Percentiles rank a stretch among this genome's conserved stretches.
Evolutionary conservation across 2,329 filamentous ascomycete genomes (phyloP).

Genomic region (Aspergillus bombycis): DNA sequence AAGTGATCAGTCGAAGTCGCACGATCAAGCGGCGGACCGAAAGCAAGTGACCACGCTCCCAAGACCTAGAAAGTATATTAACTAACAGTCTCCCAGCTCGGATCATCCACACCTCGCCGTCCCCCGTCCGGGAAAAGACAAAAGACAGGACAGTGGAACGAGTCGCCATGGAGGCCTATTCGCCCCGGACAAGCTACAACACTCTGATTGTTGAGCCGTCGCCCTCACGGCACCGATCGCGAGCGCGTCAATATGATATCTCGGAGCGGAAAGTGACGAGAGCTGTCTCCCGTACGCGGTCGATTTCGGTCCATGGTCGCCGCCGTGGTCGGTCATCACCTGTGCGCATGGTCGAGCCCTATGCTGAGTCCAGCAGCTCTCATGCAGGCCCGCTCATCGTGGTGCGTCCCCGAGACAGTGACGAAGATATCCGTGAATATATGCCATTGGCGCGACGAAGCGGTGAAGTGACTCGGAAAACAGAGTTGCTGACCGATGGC

Average conservation of each 20-base stretch:
- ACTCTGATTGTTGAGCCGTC: slow-evolving; percentile 39
- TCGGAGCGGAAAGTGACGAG: slow-evolving; percentile 30
- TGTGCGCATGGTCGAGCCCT: slow-evolving; percentile 37
- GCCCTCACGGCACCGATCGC: slow-evolving; percentile 30
- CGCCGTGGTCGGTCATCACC: slow-evolving; percentile 42
- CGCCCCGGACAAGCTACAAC: slow-evolving; percentile 33
- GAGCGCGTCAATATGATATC: slow-evolving; percentile 31
- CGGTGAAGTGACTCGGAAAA: slow-evolving; percentile 37
- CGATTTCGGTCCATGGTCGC: slow-evolving; percentile 38
- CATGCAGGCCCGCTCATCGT: slow-evolving; percentile 54
- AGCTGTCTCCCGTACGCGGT: slow-evolving; percentile 37
- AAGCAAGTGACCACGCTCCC: slow-evolving; percentile 30
- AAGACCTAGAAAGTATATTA: not conserved
- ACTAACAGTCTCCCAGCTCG: slow-evolving; percentile 22
- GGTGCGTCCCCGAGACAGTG: slow-evolving; percentile 51
- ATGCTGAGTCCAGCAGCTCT: slow-evolving; percentile 40
- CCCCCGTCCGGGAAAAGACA: slow-evolving; percentile 27
- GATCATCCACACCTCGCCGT: slow-evolving; percentile 26
- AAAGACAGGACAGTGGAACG: slow-evolving; percentile 29
- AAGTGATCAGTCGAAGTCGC: slow-evolving; percentile 81
- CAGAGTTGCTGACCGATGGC: slow-evolving; percentile 40
- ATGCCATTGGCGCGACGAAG: slow-evolving; percentile 62
- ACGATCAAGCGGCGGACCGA: slow-evolving; percentile 48
- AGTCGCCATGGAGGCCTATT: slow-evolving; percentile 31
- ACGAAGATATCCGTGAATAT: slow-evolving; percentile 71